Evolutionary conservation across 495 filamentous ascomycete genomes (phyloP).

Genomic region (Neurospora tetraspora): DNA sequence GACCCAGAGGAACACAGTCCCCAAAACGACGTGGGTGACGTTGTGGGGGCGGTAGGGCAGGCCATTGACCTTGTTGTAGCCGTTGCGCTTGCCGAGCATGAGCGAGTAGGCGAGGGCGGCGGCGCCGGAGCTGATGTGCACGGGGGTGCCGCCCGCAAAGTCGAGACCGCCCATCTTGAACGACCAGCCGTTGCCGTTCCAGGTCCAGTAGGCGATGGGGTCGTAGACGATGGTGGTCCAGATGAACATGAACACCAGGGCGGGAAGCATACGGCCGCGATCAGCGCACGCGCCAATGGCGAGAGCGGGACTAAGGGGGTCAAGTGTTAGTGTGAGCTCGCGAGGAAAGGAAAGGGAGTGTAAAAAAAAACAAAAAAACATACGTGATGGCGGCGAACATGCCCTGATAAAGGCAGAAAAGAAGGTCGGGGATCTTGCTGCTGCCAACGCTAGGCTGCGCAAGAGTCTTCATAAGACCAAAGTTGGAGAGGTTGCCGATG

Average conservation of each 20-base stretch:
- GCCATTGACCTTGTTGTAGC: conserved; percentile 71
- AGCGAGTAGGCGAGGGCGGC: conserved; percentile 85
- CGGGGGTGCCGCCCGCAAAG: conserved; percentile 92
- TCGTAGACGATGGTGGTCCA: conserved; percentile 95
- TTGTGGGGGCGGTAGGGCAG: conserved; percentile 97
- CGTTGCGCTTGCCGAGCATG: conserved; percentile 83
- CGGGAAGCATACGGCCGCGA: conserved; percentile 87
- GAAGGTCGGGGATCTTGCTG: conserved; percentile 71
- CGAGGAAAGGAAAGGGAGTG: not conserved
- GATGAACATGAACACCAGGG: conserved; percentile 91
- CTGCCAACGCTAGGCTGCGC: conserved; percentile 75
- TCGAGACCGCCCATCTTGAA: conserved; percentile 78
- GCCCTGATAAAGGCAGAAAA: conserved; percentile 93
- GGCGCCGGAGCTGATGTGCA: conserved; percentile 87
- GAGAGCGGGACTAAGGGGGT: conserved; percentile 54
- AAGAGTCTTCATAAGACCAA: conserved; percentile 76
- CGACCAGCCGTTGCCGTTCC: conserved; percentile 84
- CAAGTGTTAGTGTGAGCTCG: not conserved
- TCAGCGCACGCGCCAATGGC: conserved; percentile 90
- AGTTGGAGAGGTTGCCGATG: conserved; percentile 78
- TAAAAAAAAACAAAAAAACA: not conserved
- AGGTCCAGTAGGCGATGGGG: conserved; percentile 96
- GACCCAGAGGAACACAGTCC: conserved; percentile 97
- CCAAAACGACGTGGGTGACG: conserved; percentile 92
- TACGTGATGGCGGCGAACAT: conserved; percentile 92